Evolutionary conservation across 169 alveolate species (phyloP).

Genomic region (Cryptosporidium sp.): DNA sequence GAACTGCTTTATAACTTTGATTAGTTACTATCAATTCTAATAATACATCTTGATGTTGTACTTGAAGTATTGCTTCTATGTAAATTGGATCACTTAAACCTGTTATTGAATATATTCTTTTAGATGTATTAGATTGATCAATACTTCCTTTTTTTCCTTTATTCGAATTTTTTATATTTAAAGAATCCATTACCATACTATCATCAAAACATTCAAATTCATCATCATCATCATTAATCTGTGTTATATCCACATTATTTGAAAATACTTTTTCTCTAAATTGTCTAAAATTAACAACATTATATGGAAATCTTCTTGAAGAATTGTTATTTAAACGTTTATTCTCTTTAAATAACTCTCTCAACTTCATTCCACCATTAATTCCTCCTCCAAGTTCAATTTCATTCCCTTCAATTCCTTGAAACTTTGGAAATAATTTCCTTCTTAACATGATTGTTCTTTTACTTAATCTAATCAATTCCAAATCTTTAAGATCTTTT

Average conservation of each 20-base stretch:
- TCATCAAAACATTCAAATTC: neutral
- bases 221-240: constrained; percentile 57
- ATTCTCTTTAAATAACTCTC: neutral
- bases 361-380: neutral
- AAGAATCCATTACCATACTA: neutral
- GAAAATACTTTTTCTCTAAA: constrained; percentile 75
- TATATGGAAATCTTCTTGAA: constrained; percentile 12
- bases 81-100: constrained; percentile 93
- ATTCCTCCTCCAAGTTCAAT: neutral
- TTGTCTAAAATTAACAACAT: constrained; percentile 77
- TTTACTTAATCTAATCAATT: neutral
- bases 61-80: constrained; percentile 91
- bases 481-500: neutral
- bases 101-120: constrained; percentile 81
- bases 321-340: neutral
- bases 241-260: constrained; percentile 77
- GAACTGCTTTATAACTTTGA: constrained; percentile 89
- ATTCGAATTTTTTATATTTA: neutral
- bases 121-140: neutral
- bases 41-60: constrained; percentile 90
- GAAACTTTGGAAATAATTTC: constrained; percentile 10
- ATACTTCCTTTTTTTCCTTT: neutral
- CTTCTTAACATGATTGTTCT: neutral
- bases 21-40: constrained; percentile 89
- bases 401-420: neutral